phyloP scores from a whole-genome alignment of 768 basidiomycete genomes.

The Phaeolepiota aurea region DNA sequence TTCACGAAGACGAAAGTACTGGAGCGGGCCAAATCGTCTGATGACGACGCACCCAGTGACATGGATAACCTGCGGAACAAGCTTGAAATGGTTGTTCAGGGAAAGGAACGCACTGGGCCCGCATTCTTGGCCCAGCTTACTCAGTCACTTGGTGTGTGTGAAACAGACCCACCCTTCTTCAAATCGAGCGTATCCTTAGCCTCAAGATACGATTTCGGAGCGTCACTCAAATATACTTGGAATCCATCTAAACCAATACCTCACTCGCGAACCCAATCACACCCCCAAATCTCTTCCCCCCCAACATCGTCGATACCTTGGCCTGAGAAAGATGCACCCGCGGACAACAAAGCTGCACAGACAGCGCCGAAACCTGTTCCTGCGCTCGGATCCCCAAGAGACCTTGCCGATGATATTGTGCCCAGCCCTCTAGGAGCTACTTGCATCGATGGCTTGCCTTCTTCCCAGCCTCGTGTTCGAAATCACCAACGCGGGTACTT shows the following conservation, averaged over 20 bases:
- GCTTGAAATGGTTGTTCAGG: constrained; percentile 55
- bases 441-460: constrained; percentile 20
- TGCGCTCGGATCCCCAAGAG: constrained; percentile 44
- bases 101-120: constrained; percentile 16
- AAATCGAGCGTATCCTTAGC: constrained; percentile 34
- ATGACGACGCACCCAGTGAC: constrained; percentile 28
- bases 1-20: constrained; percentile 36
- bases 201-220: constrained; percentile 49
- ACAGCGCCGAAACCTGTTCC: constrained; percentile 6
- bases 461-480: constrained; percentile 19
- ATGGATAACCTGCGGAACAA: constrained; percentile 57
- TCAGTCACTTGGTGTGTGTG: constrained; percentile 7
- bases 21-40: constrained; percentile 17
- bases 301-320: constrained; percentile 32
- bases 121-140: constrained; percentile 9
- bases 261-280: constrained; percentile 37
- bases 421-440: constrained; percentile 11
- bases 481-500: constrained; percentile 56
- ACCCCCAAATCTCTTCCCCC: constrained; percentile 21
- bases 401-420: constrained; percentile 26
- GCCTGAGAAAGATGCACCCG: constrained; percentile 19
- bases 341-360: not conserved
- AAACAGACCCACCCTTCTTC: constrained; percentile 17
- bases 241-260: constrained; percentile 17
- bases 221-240: constrained; percentile 44